Base-by-base conservation (phyloP, 345 rosid genomes). In the Acer campestre region DNA sequence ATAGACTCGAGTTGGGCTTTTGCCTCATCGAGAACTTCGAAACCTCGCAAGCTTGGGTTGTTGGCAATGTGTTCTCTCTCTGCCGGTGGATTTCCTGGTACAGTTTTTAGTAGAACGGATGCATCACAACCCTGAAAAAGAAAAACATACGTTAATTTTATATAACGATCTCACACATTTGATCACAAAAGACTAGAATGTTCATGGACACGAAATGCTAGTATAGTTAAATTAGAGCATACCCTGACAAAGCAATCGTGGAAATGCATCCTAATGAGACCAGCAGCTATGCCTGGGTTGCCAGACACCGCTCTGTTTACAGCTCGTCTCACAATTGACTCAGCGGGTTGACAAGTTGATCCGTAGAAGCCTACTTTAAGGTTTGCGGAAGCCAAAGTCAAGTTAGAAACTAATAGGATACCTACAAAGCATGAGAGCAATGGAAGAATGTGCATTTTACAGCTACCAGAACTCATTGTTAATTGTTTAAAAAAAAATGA, bases 91-190 rank as follows among this genome's bases (percentile, higher is more conserved):
- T 72, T 82, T 31, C 75, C 82, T 0, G 84, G 68, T 12, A 75
- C 67, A 11, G 85, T 73, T 29, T 82, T 56, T 20, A 89, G 80
- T 1, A 89, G 81, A 61, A 89, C 83, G 1, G 90, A 89, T 18
- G 80, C 90, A 79, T 89, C 91, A 70, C 92, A 89, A 0, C 90
- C 90, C 89, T 88, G 72, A 63, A 61, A 67, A 61, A 14, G 16
- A 0, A 35, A 16, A 73, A 20, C 1, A 8, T 42, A 4, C 10
- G 2, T 61, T 42, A 42, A 12, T 7, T 29, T 29, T 3, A 16
- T 12, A 2, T 14, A 61, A 13, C 22, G 61, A 18, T 4, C 25
- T 38, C 59, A 58, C 62, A 58, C 10, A 25, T 44, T 61, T 44
- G 1, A 59, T 61, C 27, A 12, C 20, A 13, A 42, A 23, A 14